Conservation (phyloP, 2,329 filamentous ascomycete species). For the Fusarium sublunatum region DNA sequence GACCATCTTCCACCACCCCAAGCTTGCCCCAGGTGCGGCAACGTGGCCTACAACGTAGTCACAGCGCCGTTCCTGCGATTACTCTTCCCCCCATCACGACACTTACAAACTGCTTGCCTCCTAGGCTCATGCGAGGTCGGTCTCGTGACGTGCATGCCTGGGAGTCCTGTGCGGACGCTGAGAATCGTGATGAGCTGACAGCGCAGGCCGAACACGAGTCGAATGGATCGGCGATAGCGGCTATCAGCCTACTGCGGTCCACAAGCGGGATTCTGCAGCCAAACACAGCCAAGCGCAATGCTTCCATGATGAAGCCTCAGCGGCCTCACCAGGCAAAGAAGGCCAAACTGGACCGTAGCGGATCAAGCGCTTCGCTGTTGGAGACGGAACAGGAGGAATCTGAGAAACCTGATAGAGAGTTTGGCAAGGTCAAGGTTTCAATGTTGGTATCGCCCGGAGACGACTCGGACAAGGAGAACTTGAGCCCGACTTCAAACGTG, state of each 20-base stretch:
- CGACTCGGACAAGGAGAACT: conserved; percentile 97
- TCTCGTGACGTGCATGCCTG: conserved; percentile 90
- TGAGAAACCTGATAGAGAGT: conserved; percentile 44
- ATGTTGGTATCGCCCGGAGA: conserved; percentile 53
- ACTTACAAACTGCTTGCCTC: conserved; percentile 64
- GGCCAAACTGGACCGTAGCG: conserved; percentile 68
- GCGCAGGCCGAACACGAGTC: conserved; percentile 84
- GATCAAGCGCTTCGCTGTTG: conserved; percentile 71
- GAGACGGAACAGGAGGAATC: conserved; percentile 56
- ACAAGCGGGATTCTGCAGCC: conserved; percentile 65
- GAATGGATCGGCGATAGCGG: conserved; percentile 81
- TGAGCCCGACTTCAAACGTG: conserved; percentile 68
- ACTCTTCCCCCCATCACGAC: conserved; percentile 68
- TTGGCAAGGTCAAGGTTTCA: conserved; percentile 54
- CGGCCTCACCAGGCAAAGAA: conserved; percentile 64
- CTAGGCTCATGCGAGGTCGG: conserved; percentile 72
- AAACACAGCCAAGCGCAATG: conserved; percentile 75
- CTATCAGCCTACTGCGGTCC: conserved; percentile 83
- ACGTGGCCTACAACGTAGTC: conserved; percentile 73
- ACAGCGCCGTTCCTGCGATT: conserved; percentile 71
- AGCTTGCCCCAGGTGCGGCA: conserved; percentile 61
- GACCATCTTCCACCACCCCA: conserved; percentile 60
- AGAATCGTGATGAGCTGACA: conserved; percentile 80
- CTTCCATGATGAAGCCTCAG: conserved; percentile 52
- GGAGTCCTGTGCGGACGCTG: conserved; percentile 90